These are phyloP conservation scores for Penicillium sp. DNA, from an alignment of 2,329 filamentous ascomycete species.

Conservation along the genomic window DNA sequence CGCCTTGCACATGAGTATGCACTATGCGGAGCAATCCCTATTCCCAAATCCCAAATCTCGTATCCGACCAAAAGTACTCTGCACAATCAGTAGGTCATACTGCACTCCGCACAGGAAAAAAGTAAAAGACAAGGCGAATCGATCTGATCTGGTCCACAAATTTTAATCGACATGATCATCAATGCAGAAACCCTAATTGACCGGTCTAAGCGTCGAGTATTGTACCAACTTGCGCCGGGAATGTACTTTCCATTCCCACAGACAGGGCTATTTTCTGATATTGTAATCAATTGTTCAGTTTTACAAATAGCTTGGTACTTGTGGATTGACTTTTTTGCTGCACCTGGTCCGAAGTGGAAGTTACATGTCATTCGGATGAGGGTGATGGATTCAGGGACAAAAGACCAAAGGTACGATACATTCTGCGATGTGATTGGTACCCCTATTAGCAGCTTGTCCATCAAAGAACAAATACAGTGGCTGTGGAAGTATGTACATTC, in stretches of 20 bases:
- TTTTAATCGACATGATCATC: background rate
- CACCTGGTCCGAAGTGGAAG: background rate
- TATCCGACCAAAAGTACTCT: constrained; percentile 6
- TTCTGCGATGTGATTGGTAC: background rate
- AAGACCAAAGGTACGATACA: background rate
- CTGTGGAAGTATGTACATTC: too few species aligned
- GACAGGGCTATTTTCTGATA: too few species aligned
- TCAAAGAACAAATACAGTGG: too few species aligned
- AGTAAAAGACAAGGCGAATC: background rate
- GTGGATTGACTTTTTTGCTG: background rate
- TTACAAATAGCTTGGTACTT: background rate
- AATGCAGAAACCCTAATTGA: constrained; percentile 6
- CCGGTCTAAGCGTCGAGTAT: background rate
- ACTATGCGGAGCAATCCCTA: background rate
- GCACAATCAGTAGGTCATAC: background rate
- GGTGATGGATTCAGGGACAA: background rate
- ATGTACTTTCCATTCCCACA: background rate
- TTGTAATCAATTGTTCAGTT: background rate
- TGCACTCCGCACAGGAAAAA: background rate
- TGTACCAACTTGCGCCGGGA: background rate
- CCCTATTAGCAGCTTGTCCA: background rate
- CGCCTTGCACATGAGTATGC: background rate
- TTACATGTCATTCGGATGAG: background rate
- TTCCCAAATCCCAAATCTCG: background rate
- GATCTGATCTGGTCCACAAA: background rate